These are phyloP conservation scores for Dimargaris cristalligena DNA, from an alignment of 192 early-diverging fungal species.

Conservation along the genomic window DNA sequence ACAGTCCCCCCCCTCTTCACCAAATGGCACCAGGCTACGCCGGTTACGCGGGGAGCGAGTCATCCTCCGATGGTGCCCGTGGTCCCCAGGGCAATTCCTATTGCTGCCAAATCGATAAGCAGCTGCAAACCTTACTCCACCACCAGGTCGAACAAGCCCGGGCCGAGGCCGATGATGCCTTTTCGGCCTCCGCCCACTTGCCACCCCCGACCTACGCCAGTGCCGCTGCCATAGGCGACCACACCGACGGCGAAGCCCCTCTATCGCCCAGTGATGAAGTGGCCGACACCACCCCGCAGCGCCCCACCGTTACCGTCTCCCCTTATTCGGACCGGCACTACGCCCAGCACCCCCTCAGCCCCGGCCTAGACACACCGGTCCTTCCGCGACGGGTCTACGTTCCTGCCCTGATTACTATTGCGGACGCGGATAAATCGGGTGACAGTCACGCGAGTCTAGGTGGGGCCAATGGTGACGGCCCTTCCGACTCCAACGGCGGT, in stretches of 20 bases:
- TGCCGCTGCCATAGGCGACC: neutral
- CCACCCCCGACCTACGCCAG: neutral
- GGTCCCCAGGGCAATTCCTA: no score
- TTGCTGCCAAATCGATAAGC: constrained; percentile 26
- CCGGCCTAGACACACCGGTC: neutral
- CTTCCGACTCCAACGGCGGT: neutral
- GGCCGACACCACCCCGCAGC: no score
- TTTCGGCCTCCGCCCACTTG: neutral
- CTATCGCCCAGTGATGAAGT: neutral
- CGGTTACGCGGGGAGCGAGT: no score
- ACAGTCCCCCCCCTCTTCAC: no score
- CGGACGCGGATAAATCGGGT: constrained; percentile 6
- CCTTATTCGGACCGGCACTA: neutral
- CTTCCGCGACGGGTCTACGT: neutral
- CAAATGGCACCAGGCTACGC: no score
- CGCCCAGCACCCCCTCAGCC: neutral
- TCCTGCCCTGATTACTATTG: constrained; percentile 7
- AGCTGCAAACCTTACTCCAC: constrained; percentile 27
- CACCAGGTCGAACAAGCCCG: constrained; percentile 18
- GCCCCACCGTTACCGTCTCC: neutral
- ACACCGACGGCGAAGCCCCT: neutral
- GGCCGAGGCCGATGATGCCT: neutral
- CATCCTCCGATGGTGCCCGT: no score
- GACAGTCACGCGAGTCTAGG: neutral
- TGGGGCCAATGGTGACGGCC: neutral